These are phyloP conservation scores for Mrakia frigida DNA, from an alignment of 768 basidiomycete species.

Conservation along the genomic window DNA sequence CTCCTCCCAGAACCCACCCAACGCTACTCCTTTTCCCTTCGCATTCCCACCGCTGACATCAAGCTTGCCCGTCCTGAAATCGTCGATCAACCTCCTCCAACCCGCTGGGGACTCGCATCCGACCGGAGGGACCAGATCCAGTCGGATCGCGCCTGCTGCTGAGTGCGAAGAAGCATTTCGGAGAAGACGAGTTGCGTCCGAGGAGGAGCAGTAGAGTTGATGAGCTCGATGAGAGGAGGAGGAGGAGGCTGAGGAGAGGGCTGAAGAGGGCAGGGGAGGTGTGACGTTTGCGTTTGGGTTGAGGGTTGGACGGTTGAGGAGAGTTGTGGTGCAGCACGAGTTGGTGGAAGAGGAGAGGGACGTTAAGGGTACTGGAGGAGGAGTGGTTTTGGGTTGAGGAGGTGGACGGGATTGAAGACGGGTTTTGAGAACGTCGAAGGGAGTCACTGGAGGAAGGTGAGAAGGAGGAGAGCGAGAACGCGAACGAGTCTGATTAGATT, in stretches of 20 bases:
- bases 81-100: slow-evolving; percentile 22
- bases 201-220: slow-evolving; percentile 30
- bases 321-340: not conserved
- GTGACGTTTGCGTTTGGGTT: slow-evolving; percentile 36
- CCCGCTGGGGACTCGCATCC: slow-evolving; percentile 17
- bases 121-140: slow-evolving; percentile 3
- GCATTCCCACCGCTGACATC: not conserved
- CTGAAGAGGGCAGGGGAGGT: slow-evolving; percentile 17
- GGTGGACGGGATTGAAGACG: slow-evolving; percentile 72
- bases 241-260: slow-evolving; percentile 25
- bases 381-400: not conserved
- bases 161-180: slow-evolving; percentile 20
- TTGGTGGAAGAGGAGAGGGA: not conserved
- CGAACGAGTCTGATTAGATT: not conserved
- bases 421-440: slow-evolving; percentile 97
- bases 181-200: slow-evolving; percentile 34
- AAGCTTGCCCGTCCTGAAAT: slow-evolving; percentile 8
- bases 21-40: not conserved
- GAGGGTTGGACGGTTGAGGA: slow-evolving; percentile 25
- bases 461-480: not conserved
- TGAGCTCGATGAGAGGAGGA: slow-evolving; percentile 17
- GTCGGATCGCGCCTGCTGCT: not conserved
- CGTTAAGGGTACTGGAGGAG: not conserved
- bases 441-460: slow-evolving; percentile 67
- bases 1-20: slow-evolving; percentile 72